Base-by-base conservation (phyloP, 306 rosid species). In the Leucaena leucocephala region DNA sequence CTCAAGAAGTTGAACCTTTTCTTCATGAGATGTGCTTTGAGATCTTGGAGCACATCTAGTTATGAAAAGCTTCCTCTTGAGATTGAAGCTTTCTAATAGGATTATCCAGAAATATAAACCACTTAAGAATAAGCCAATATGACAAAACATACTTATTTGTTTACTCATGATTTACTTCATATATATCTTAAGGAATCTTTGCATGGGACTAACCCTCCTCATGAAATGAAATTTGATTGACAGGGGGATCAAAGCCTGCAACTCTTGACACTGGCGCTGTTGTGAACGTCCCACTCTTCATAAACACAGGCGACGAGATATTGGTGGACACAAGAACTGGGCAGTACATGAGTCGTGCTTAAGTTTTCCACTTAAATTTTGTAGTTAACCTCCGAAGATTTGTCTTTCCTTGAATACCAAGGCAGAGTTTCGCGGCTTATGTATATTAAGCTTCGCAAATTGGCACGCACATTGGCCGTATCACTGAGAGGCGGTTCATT, bases 201-300 rank as follows among this genome's bases (percentile, higher is more conserved):
- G 21, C 11, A 42, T 19, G 36, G 6, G 52, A 21, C 73, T 43
- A 44, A 68, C 54, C 55, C 54, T 68, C 54, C 44, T 48, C 7
- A 3, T 27, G 44, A 71, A 75, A 72, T 34, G 59, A 77, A 81
- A 71, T 79, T 76, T 80, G 75, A 59, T 81, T 71, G 10, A 76
- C 93, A 93, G 99, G 99, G 80, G 98, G 98, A 80, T 42, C 96
- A 68, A 95, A 90, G 89, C 97, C 97, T 38, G 99, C 98, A 11
- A 96, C 96, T 21, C 94, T 96, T 5, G 98, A 96, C 78, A 96
- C 99, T 0, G 98, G 97, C 10, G 87, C 97, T 38, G 75, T 89
- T 35, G 98, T 96, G 50, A 90, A 82, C 81, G 99, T 91, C 69
- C 99, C 99, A 4, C 86, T 91, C 81, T 96, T 93, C 74, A 77